phyloP scores from a whole-genome alignment of 2,329 filamentous ascomycete species.

The Grosmannia huntii region DNA sequence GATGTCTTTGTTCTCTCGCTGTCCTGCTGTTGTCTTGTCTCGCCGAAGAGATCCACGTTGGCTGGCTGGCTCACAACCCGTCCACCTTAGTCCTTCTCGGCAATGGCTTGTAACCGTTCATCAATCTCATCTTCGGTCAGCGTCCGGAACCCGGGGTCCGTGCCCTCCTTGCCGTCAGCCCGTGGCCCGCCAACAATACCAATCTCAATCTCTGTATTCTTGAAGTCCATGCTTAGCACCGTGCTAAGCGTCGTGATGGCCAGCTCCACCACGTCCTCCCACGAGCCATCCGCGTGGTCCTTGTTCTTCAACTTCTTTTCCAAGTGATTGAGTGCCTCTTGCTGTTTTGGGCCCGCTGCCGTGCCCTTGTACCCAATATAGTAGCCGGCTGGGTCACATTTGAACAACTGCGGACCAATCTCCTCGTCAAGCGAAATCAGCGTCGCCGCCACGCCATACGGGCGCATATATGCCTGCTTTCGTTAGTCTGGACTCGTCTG shows the following conservation, averaged over 20 bases:
- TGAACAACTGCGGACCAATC: slow-evolving; percentile 88
- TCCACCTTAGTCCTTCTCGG: slow-evolving; percentile 71
- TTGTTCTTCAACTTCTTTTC: slow-evolving; percentile 99
- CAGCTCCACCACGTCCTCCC: slow-evolving; percentile 96
- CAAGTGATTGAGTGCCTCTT: slow-evolving; percentile 94
- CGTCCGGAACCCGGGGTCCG: slow-evolving; percentile 66
- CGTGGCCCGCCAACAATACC: slow-evolving; percentile 88
- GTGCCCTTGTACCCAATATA: slow-evolving; percentile 98
- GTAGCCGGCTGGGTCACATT: slow-evolving; percentile 96
- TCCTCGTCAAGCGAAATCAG: slow-evolving; percentile 90
- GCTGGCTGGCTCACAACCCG: background rate
- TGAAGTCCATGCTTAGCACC: slow-evolving; percentile 97
- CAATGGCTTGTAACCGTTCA: slow-evolving; percentile 92
- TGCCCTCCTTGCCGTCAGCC: slow-evolving; percentile 70
- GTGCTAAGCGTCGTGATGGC: slow-evolving; percentile 92
- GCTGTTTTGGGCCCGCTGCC: slow-evolving; percentile 92
- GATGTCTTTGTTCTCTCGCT: background rate
- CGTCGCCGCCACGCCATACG: slow-evolving; percentile 88
- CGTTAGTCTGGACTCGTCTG: background rate
- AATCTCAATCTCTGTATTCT: slow-evolving; percentile 97
- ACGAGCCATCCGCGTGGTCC: slow-evolving; percentile 79
- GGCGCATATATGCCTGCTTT: slow-evolving; percentile 80
- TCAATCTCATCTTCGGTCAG: slow-evolving; percentile 97
- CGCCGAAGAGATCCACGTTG: background rate
- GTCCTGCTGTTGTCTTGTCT: background rate